A percentile compares a stretch with the other conserved stretches of the same genome.
phyloP scores from a whole-genome alignment of 208 protist genomes.

The Acanthamoeba polyphaga region DNA sequence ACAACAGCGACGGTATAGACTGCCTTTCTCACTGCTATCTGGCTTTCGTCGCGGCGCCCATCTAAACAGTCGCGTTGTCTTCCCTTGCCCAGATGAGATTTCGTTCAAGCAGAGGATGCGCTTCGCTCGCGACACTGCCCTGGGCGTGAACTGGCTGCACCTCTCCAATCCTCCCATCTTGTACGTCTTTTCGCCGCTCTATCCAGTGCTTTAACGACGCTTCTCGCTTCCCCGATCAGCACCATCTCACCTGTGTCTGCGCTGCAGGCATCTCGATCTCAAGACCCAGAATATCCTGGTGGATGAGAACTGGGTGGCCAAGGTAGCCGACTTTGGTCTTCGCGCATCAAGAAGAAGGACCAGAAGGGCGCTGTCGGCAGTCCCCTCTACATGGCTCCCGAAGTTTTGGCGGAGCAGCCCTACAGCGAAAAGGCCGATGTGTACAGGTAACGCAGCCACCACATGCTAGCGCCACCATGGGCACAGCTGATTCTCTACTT shows the following conservation, averaged over 20 bases:
- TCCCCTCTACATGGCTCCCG: constrained; percentile 75
- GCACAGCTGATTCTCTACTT: background rate
- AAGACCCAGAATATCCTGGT: constrained; percentile 74
- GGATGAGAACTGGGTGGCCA: constrained; percentile 76
- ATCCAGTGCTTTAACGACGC: background rate
- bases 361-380: constrained; percentile 15
- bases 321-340: constrained; percentile 77
- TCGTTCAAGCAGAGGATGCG: constrained; percentile 76
- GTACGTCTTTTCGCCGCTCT: background rate
- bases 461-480: background rate
- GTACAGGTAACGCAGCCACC: constrained; percentile 68
- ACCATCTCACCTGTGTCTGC: background rate
- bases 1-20: constrained; percentile 52
- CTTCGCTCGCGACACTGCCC: constrained; percentile 67
- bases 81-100: background rate
- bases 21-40: background rate
- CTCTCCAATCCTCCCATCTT: constrained; percentile 66
- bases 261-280: constrained; percentile 58
- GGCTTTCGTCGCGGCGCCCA: background rate
- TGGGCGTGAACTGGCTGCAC: constrained; percentile 76
- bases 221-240: background rate
- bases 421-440: constrained; percentile 76
- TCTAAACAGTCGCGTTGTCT: background rate
- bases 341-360: constrained; percentile 64
- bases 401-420: constrained; percentile 65